Percentiles rank a stretch among this genome's conserved stretches.
Evolutionary conservation across 352 stramenopile genomes (phyloP).

Genomic region (Globisporangium takayamanum): DNA sequence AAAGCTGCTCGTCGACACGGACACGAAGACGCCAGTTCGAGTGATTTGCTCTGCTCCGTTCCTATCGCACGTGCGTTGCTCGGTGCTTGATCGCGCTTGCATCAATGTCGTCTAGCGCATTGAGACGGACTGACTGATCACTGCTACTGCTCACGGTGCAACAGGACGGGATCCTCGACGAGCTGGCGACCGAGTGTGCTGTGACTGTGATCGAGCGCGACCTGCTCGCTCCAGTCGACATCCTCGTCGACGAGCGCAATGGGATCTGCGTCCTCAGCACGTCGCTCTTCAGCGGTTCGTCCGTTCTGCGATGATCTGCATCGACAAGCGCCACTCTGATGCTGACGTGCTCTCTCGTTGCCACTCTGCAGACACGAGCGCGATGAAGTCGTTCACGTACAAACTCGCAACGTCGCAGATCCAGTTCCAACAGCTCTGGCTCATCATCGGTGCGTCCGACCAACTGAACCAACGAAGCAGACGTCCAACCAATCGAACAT

Average conservation of each 20-base stretch:
- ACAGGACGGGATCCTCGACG: conserved; percentile 56
- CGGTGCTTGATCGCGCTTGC: neutral
- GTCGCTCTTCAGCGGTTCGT: conserved; percentile 34
- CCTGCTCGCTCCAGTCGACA: conserved; percentile 39
- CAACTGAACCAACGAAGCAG: neutral
- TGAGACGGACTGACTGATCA: neutral
- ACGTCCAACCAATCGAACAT: too few species aligned
- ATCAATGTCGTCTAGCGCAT: neutral
- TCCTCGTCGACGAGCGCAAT: conserved; percentile 66
- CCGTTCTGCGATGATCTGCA: neutral
- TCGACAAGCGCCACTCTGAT: neutral
- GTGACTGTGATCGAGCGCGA: conserved; percentile 61
- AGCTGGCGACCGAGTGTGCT: conserved; percentile 46
- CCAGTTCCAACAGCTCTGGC: conserved; percentile 52
- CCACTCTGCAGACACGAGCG: conserved; percentile 2
- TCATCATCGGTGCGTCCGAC: conserved; percentile 46
- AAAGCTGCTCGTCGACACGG: conserved; percentile 11
- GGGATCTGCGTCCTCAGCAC: conserved; percentile 36
- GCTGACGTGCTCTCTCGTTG: neutral
- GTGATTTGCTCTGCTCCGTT: conserved; percentile 14
- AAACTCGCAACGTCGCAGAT: conserved; percentile 49
- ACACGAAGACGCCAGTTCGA: conserved; percentile 9
- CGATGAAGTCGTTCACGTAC: conserved; percentile 50
- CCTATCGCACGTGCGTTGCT: conserved; percentile 3
- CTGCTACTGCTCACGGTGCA: neutral